These are phyloP conservation scores for Protea cynaroides DNA, from an alignment of 164 flowering plant species.

Conservation along the genomic window DNA sequence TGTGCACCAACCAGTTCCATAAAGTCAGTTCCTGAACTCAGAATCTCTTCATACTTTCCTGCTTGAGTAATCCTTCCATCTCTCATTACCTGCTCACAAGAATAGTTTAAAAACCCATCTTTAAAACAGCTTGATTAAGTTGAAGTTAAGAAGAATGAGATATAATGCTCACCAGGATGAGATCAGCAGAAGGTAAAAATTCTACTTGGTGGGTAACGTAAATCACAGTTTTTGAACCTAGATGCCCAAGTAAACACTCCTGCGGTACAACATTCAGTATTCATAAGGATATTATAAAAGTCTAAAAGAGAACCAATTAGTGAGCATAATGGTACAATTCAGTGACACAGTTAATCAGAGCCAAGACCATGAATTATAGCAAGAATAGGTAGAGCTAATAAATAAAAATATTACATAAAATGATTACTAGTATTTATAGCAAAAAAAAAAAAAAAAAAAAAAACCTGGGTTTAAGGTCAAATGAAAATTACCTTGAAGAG, in stretches of 20 bases:
- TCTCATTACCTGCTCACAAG: constrained; percentile 53
- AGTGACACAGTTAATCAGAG: background rate
- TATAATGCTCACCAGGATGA: constrained; percentile 45
- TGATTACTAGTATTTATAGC: background rate
- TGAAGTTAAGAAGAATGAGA: background rate
- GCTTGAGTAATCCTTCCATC: constrained; percentile 80
- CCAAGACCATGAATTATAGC: too few species aligned
- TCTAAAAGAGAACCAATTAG: background rate
- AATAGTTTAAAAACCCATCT: background rate
- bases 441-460: background rate
- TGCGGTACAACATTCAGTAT: constrained; percentile 15
- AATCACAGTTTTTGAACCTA: constrained; percentile 57
- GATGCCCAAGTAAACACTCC: constrained; percentile 57
- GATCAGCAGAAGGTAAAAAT: constrained; percentile 64
- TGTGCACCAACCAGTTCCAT: constrained; percentile 92
- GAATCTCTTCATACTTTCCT: constrained; percentile 74
- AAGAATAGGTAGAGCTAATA: too few species aligned
- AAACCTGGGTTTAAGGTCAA: background rate
- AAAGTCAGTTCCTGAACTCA: constrained; percentile 64
- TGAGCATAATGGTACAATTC: background rate
- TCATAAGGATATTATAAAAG: background rate
- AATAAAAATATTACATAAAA: background rate
- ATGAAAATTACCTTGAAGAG: constrained; percentile 55
- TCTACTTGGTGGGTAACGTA: constrained; percentile 78
- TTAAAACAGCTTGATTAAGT: background rate